Percentiles rank a stretch among this genome's conserved stretches.
Evolutionary conservation across 306 rosid species (phyloP).

Genomic region (Rosa persica): DNA sequence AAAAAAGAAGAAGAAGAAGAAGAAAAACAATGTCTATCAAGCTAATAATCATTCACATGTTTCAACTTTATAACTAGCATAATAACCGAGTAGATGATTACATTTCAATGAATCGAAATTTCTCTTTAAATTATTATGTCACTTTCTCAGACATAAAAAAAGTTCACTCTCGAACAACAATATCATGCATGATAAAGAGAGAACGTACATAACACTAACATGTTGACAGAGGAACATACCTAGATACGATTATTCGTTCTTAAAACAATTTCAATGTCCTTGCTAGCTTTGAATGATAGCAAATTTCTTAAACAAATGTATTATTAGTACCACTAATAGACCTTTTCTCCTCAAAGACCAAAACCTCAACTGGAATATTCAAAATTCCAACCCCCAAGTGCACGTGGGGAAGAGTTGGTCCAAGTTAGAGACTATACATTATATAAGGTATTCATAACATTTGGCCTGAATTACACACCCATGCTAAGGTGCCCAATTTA

Average conservation of each 20-base stretch:
- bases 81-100: neutral
- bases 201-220: neutral
- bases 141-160: neutral
- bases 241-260: neutral
- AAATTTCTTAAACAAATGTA: neutral
- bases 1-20: no score
- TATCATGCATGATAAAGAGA: neutral
- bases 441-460: neutral
- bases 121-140: neutral
- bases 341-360: conserved; percentile 1
- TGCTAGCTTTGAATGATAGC: neutral
- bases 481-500: conserved; percentile 17
- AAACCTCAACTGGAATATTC: conserved; percentile 33
- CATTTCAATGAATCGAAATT: neutral
- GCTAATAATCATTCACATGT: neutral
- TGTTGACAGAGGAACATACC: neutral
- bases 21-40: no score
- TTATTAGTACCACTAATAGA: neutral
- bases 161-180: neutral
- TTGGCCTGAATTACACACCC: conserved; percentile 25
- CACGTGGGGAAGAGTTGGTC: conserved; percentile 31
- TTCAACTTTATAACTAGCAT: neutral
- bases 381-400: conserved; percentile 21
- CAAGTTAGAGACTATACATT: neutral
- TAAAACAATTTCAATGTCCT: conserved; percentile 1